phyloP scores from a whole-genome alignment of 345 rosid genomes.

The Salix purpurea region DNA sequence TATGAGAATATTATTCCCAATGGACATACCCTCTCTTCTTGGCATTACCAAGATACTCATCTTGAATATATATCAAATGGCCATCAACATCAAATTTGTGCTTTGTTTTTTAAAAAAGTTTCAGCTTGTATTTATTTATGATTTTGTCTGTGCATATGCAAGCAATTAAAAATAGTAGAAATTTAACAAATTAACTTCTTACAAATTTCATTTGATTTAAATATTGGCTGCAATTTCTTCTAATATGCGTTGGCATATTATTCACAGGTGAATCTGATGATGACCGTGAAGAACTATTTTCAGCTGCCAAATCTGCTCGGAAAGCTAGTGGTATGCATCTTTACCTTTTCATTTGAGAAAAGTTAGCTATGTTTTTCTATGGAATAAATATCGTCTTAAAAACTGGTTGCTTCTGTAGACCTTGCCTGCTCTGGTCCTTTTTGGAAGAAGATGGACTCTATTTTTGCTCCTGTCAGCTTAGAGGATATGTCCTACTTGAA shows the following conservation, averaged over 20 bases:
- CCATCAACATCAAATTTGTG: neutral
- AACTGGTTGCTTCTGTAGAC: constrained; percentile 39
- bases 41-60: neutral
- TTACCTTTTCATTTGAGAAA: constrained; percentile 9
- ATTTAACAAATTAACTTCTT: neutral
- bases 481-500: constrained; percentile 67
- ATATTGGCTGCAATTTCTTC: constrained; percentile 2
- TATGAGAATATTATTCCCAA: neutral
- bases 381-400: neutral
- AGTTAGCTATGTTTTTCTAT: neutral
- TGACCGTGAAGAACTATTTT: constrained; percentile 77
- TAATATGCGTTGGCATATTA: constrained; percentile 5
- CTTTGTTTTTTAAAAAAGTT: neutral
- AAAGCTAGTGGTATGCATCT: constrained; percentile 57
- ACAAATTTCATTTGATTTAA: neutral
- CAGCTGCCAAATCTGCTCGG: constrained; percentile 76
- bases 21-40: neutral
- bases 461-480: constrained; percentile 53
- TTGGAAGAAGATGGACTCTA: constrained; percentile 85
- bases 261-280: constrained; percentile 81
- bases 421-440: constrained; percentile 63
- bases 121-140: neutral
- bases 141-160: neutral
- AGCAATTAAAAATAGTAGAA: neutral
- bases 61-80: neutral